Percentiles rank a stretch among this genome's conserved stretches.
Conservation (phyloP, 805 yeast genomes). For the Metschnikowia drakensbergensis region DNA sequence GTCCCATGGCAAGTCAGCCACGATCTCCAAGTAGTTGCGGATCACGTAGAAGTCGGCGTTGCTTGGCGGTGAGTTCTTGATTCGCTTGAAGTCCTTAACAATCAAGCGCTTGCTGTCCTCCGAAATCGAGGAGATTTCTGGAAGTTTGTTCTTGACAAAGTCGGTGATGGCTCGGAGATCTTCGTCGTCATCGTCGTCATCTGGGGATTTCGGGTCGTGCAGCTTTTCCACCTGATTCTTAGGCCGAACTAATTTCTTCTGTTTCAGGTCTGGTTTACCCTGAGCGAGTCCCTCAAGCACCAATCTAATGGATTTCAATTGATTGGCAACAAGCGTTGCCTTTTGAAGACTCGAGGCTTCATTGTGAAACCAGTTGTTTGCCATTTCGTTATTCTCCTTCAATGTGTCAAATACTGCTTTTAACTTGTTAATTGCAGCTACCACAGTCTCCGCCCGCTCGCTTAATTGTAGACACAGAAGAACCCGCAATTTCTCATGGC, state of each 20-base stretch:
- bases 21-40: slow-evolving; percentile 59
- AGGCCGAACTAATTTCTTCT: slow-evolving; percentile 9
- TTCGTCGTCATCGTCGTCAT: slow-evolving; percentile 44
- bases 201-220: slow-evolving; percentile 4
- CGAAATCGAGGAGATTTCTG: slow-evolving; percentile 30
- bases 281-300: slow-evolving; percentile 44
- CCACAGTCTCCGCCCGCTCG: slow-evolving; percentile 33
- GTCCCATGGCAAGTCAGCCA: slow-evolving; percentile 64
- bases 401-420: slow-evolving; percentile 35
- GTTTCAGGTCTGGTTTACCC: background rate
- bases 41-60: slow-evolving; percentile 63
- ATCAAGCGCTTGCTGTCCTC: slow-evolving; percentile 40
- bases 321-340: slow-evolving; percentile 53
- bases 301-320: slow-evolving; percentile 47
- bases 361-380: slow-evolving; percentile 45
- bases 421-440: slow-evolving; percentile 32
- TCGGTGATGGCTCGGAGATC: slow-evolving; percentile 36
- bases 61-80: slow-evolving; percentile 46
- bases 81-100: slow-evolving; percentile 50
- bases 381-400: slow-evolving; percentile 29
- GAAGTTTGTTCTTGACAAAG: slow-evolving; percentile 36
- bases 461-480: slow-evolving; percentile 30
- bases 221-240: background rate
- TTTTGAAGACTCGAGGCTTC: slow-evolving; percentile 50
- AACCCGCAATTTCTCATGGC: slow-evolving; percentile 37